These are phyloP conservation scores for Paulownia fortunei DNA, from an alignment of 257 asterid species.

Conservation along the genomic window DNA sequence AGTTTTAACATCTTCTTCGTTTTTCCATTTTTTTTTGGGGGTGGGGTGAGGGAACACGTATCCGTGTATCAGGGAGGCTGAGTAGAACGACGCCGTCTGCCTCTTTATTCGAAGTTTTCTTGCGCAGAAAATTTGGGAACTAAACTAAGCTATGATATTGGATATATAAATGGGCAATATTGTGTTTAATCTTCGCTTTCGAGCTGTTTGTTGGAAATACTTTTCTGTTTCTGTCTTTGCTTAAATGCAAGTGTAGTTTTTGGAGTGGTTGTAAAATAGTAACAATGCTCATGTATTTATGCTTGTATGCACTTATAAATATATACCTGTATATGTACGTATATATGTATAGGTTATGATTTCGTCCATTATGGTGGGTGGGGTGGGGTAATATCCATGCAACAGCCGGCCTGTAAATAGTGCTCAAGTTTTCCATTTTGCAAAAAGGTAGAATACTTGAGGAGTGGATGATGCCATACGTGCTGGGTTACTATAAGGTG, in stretches of 20 bases:
- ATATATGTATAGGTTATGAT: neutral
- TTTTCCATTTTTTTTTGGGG: neutral
- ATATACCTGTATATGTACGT: neutral
- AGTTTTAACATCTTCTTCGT: neutral
- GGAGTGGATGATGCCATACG: too few species aligned
- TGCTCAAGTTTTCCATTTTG: too few species aligned
- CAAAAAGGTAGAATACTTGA: too few species aligned
- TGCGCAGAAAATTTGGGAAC: neutral
- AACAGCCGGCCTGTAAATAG: too few species aligned
- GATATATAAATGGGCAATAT: neutral
- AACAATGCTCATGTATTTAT: neutral
- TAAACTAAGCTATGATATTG: neutral
- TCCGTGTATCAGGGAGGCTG: neutral
- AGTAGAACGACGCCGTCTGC: neutral
- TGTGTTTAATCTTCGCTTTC: neutral
- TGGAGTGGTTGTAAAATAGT: neutral
- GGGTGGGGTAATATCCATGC: too few species aligned
- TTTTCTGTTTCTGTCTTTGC: neutral
- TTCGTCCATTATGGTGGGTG: neutral
- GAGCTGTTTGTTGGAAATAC: neutral
- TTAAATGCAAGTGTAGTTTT: neutral
- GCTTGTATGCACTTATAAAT: neutral
- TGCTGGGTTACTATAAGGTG: slow-evolving; percentile 7
- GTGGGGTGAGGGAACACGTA: neutral
- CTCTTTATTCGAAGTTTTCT: neutral